Base-by-base conservation (phyloP, 75 land plant species). In the Chamaecyparis obtusa region DNA sequence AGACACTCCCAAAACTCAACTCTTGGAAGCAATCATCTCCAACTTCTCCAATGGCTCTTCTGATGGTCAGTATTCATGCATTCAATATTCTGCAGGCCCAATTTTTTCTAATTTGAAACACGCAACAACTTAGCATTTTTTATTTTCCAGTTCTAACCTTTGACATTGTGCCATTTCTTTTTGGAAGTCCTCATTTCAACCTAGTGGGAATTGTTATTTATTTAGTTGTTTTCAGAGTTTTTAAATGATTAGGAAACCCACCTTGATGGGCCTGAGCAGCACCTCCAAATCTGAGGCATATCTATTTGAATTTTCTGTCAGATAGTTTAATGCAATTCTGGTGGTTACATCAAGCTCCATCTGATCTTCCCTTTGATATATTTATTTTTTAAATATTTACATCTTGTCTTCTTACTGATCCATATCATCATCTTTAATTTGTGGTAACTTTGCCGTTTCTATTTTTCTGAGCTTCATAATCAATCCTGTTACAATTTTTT, bases 21-120 rank as follows among this genome's bases (percentile, higher is more conserved):
- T 91, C 21, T 84, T 93, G 88, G 89, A 87, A 69, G 88, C 87
- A 30, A 14, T 86, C 71, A 76, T 91, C 33, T 69, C 88, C 64
- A 87, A 87, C 71, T 51, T 90, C 75, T n/a, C 87, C 14, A 85
- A 85, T 87, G 91, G 79, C 3, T 83, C 54, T 49, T 90, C 90
- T 83, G 48, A 89, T 87, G 94, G 93, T 92, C 60, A 90, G 91
- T 74, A 30, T 83, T 37, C 57, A 51, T 60, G 6, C 27, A 24
- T 60, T 21, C 69, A 57, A 57, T 57, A 57, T 21, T 33, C 43
- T 57, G 48, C 17, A 57, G 60, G 60, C 21, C 5, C 60, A 1
- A 1, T 57, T 57, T 57, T 57, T 57, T 57, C 21, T 3, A 57
- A 19, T 21, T 19, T 57, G 24, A 17, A 57, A 57, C 24, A 57